Evolutionary conservation across 139 green algal species (phyloP).

Genomic region (Chlamydomonas eustigma): DNA sequence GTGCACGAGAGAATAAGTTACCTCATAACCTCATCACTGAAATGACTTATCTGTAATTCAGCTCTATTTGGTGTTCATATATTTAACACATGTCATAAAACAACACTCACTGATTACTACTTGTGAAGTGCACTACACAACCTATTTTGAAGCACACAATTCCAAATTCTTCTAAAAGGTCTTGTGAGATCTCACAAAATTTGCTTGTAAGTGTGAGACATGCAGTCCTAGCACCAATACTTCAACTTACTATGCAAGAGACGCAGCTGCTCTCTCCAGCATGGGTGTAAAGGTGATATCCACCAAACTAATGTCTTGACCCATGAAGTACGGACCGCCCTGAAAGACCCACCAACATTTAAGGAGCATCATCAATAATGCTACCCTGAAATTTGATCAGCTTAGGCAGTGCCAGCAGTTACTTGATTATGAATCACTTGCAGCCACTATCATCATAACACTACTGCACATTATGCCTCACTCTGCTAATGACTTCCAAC

Average conservation of each 20-base stretch:
- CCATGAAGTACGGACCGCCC: slow-evolving; percentile 88
- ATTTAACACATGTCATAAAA: background rate
- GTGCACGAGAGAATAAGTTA: background rate
- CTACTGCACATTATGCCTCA: background rate
- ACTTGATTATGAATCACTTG: background rate
- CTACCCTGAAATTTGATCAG: background rate
- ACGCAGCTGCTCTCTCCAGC: slow-evolving; percentile 82
- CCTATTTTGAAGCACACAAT: too few species aligned
- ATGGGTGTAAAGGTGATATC: slow-evolving; percentile 87
- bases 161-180: too few species aligned
- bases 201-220: background rate
- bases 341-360: background rate
- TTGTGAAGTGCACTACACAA: too few species aligned
- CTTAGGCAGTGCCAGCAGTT: background rate
- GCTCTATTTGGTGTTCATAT: background rate
- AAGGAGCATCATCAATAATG: background rate
- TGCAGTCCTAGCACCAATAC: background rate
- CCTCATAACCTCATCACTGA: background rate
- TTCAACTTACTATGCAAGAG: slow-evolving; percentile 60
- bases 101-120: background rate
- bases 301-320: slow-evolving; percentile 63
- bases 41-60: slow-evolving; percentile 65
- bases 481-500: background rate
- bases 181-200: background rate
- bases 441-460: slow-evolving; percentile 12